A percentile compares a stretch with the other conserved stretches of the same genome.
phyloP scores from a whole-genome alignment of 441 rosid species.

The Croton setiger region DNA sequence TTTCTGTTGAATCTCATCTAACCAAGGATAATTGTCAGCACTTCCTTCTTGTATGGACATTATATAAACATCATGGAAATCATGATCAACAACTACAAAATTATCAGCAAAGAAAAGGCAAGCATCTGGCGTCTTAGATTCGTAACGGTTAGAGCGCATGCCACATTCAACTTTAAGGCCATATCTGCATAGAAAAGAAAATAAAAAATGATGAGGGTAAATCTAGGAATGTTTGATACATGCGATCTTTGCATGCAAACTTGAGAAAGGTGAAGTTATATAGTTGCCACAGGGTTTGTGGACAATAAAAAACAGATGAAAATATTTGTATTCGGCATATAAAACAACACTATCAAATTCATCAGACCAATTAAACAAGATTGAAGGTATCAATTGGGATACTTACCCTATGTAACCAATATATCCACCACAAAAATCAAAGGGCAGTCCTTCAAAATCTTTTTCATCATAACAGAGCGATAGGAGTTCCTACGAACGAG shows the following conservation, averaged over 20 bases:
- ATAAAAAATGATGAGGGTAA: background rate
- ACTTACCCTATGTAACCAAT: constrained; percentile 91
- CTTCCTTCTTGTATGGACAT: constrained; percentile 56
- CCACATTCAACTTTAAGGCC: constrained; percentile 95
- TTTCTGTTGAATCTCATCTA: constrained; percentile 64
- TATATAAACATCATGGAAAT: constrained; percentile 61
- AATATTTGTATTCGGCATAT: background rate
- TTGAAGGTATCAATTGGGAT: background rate
- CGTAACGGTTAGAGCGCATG: constrained; percentile 54
- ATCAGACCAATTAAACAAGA: background rate
- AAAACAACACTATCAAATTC: background rate
- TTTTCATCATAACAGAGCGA: constrained; percentile 60
- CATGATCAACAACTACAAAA: constrained; percentile 69
- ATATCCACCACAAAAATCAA: constrained; percentile 90
- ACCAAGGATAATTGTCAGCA: constrained; percentile 40
- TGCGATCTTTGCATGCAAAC: too few relatives aligned
- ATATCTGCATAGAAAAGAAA: constrained; percentile 44
- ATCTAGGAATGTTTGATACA: background rate
- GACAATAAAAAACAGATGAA: too few relatives aligned
- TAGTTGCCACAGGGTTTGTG: too few relatives aligned
- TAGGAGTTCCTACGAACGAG: constrained; percentile 62
- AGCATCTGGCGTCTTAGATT: constrained; percentile 83
- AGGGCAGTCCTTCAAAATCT: constrained; percentile 84
- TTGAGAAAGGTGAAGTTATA: too few relatives aligned
- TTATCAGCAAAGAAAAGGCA: constrained; percentile 89